Base-by-base conservation (phyloP, 768 basidiomycete species). In the Daedaleopsis nitida region DNA sequence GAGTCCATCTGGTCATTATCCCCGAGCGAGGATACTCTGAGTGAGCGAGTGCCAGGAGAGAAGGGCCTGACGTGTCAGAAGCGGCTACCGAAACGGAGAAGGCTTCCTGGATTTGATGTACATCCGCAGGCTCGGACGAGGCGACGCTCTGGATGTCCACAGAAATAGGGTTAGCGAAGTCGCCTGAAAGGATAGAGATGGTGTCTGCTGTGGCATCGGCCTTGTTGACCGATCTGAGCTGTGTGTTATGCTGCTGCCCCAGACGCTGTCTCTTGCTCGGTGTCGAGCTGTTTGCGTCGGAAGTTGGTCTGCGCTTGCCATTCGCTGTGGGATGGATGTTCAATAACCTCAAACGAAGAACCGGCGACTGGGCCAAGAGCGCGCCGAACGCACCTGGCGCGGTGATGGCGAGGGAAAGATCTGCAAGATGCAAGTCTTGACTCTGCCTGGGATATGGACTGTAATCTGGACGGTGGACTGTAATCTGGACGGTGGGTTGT, bases 251-350 rank as follows among this genome's bases (percentile, higher is more conserved):
- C 3, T n/a, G n/a, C n/a, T 43, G 52, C 7, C 49, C 42, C 17
- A 51, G 34, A 17, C 54, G 61, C 37, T 52, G 58, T 24, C 43
- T 54, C 61, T 65, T 64, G 21, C 38, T 45, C 24, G 51, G 53
- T 3, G 66, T 38, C 16, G 57, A 16, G 4, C 38, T n/a, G 5
- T 52, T 24, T 8, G 59, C 32, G 8, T 14, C 53, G 0, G 58
- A 37, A 0, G 56, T 38, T 23, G 62, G 35, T 39, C 54, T 53
- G 21, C 61, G 49, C 24, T 60, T 57, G 12, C 55, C 37, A 34
- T 53, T 58, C 27, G 37, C 24, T 38, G 62, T 54, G 16, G 34
- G 48, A n/a, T n/a, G n/a, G n/a, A n/a, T 23, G 23, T 10, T 52
- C 49, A 9, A 38, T 14, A 10, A 44, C 39, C 5, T 45, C 53